Evolutionary conservation across 768 basidiomycete species (phyloP).

Genomic region (Lactarius pseudohatsudake): DNA sequence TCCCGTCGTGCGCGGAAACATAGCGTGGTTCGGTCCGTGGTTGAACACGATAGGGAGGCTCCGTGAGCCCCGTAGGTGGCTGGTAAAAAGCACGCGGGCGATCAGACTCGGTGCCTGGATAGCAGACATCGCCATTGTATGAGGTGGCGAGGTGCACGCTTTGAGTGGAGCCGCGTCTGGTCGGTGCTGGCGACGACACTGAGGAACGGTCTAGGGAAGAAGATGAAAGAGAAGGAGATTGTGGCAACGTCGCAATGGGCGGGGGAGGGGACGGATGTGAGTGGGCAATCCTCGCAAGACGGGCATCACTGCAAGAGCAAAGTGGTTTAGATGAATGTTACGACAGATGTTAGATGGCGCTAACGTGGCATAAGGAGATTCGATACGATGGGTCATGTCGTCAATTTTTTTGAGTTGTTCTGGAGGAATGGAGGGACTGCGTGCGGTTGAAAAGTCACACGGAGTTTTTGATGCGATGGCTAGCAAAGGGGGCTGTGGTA

Average conservation of each 20-base stretch:
- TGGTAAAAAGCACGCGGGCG: conserved; percentile 26
- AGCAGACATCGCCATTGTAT: conserved; percentile 36
- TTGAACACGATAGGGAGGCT: conserved; percentile 25
- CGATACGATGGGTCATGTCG: conserved; percentile 55
- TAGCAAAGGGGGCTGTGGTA: conserved; percentile 9
- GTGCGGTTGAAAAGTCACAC: not conserved
- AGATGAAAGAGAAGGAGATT: conserved; percentile 61
- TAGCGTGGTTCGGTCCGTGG: conserved; percentile 26
- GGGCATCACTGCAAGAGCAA: conserved; percentile 41
- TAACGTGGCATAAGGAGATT: conserved; percentile 34
- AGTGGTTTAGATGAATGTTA: conserved; percentile 28
- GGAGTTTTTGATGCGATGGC: conserved; percentile 10
- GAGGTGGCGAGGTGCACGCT: conserved; percentile 40
- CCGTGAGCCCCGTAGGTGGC: conserved; percentile 10
- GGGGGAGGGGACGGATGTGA: conserved; percentile 45
- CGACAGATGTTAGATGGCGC: conserved; percentile 29
- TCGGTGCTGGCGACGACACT: conserved; percentile 56
- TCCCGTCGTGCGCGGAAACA: conserved; percentile 26
- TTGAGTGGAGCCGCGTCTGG: conserved; percentile 42
- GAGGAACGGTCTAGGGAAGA: conserved; percentile 61
- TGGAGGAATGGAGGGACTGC: conserved; percentile 21
- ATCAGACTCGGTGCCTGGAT: conserved; percentile 24
- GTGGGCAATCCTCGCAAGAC: conserved; percentile 40
- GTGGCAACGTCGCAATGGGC: conserved; percentile 50
- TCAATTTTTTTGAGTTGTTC: conserved; percentile 24